Percentiles rank a stretch among this genome's conserved stretches.
phyloP scores from a whole-genome alignment of 164 flowering plant genomes.

The Sedum album region DNA sequence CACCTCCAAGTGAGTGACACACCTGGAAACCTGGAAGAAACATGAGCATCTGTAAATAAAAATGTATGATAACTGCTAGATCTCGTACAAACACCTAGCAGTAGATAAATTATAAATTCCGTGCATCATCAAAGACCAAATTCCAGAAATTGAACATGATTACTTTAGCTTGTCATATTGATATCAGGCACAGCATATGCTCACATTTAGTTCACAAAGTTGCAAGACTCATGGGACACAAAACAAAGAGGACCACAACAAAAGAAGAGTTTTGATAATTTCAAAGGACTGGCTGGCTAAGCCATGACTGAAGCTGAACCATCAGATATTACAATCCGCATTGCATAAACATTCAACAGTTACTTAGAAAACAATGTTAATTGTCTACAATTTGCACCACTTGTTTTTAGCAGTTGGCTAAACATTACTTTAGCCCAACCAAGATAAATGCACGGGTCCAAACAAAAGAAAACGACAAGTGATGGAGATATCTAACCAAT shows the following conservation, averaged over 20 bases:
- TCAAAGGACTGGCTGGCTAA: not conserved
- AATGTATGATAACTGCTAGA: not conserved
- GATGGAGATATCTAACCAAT: no score
- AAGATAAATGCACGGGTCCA: not conserved
- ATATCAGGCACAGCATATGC: not conserved
- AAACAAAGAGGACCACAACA: not conserved
- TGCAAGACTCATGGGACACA: not conserved
- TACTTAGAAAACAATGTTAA: no score
- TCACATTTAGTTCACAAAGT: not conserved
- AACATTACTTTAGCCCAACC: not conserved
- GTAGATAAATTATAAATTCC: no score
- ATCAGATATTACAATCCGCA: not conserved
- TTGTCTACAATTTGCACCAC: not conserved
- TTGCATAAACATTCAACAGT: not conserved
- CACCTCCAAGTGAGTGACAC: slow-evolving; percentile 83
- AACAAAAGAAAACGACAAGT: not conserved
- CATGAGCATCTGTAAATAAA: not conserved
- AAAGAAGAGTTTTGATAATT: not conserved
- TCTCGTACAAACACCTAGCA: not conserved
- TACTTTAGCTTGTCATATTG: not conserved
- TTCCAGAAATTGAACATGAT: not conserved
- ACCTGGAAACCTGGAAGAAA: slow-evolving; percentile 62
- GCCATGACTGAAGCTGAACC: no score
- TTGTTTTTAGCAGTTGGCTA: not conserved
- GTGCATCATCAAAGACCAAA: not conserved